Conservation (phyloP, 2,329 filamentous ascomycete species). For the Rosellinia necatrix region DNA sequence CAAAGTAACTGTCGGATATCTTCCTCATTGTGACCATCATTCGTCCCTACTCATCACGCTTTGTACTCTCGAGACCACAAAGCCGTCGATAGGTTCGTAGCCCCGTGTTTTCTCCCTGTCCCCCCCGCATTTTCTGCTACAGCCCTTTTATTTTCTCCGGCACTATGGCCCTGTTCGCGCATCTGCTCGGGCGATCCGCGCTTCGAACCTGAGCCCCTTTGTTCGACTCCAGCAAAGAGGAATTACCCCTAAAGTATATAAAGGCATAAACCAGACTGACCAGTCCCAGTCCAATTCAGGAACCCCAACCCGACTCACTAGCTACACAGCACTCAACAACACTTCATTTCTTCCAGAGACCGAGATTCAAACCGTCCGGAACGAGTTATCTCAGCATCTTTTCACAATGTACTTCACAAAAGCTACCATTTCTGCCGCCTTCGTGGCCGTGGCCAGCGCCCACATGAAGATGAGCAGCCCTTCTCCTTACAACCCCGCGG, state of each 20-base stretch:
- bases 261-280: constrained; percentile 14
- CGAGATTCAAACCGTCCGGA: constrained; percentile 47
- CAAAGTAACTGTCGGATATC: constrained; percentile 31
- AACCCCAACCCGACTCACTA: constrained; percentile 25
- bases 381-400: constrained; percentile 44
- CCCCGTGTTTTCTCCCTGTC: neutral
- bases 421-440: constrained; percentile 56
- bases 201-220: constrained; percentile 7
- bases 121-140: no score
- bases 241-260: constrained; percentile 4
- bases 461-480: constrained; percentile 79
- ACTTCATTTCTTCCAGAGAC: constrained; percentile 34
- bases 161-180: constrained; percentile 20
- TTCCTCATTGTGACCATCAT: constrained; percentile 35
- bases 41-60: constrained; percentile 27
- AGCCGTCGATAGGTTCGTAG: constrained; percentile 35
- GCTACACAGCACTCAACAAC: constrained; percentile 31
- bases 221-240: constrained; percentile 1
- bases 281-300: constrained; percentile 1
- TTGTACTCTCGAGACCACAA: constrained; percentile 34
- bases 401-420: constrained; percentile 58
- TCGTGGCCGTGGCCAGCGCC: constrained; percentile 65
- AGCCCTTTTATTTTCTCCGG: constrained; percentile 25
- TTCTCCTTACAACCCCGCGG: constrained; percentile 57
- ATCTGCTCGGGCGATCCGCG: neutral